Conservation (phyloP, 805 yeast species). For the Nakazawaea ernobii region DNA sequence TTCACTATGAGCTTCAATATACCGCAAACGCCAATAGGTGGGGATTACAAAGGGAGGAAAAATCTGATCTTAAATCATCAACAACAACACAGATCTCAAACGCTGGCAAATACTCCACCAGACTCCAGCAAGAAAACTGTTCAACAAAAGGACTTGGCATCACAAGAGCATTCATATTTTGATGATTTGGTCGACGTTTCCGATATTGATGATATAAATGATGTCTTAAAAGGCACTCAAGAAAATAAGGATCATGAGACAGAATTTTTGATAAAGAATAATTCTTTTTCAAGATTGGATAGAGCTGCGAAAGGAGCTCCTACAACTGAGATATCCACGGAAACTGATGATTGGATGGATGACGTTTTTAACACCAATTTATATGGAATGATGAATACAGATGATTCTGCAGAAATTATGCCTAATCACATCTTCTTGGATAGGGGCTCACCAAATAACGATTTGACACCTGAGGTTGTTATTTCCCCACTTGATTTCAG, state of each 20-base stretch:
- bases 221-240: constrained; percentile 11
- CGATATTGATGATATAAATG: constrained; percentile 14
- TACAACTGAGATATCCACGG: constrained; percentile 1
- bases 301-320: not conserved
- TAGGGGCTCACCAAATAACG: constrained; percentile 2
- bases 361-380: constrained; percentile 4
- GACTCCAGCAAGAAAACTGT: constrained; percentile 13
- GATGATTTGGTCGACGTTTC: constrained; percentile 12
- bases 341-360: constrained; percentile 10
- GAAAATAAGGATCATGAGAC: constrained; percentile 13
- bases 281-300: not conserved
- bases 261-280: constrained; percentile 6
- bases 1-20: constrained; percentile 5
- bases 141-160: not conserved
- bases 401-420: not conserved
- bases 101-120: constrained; percentile 14
- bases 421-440: constrained; percentile 5
- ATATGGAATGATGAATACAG: constrained; percentile 2
- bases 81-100: not conserved
- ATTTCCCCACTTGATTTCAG: constrained; percentile 10
- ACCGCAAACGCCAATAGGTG: constrained; percentile 1
- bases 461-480: constrained; percentile 8
- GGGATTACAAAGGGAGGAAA: not conserved
- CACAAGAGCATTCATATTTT: constrained; percentile 1
- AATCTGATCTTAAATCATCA: not conserved